Evolutionary conservation across 2,329 filamentous ascomycete species (phyloP), one percentile per base, ranked within the genome.

Genomic region (Ophiostoma piceae): DNA sequence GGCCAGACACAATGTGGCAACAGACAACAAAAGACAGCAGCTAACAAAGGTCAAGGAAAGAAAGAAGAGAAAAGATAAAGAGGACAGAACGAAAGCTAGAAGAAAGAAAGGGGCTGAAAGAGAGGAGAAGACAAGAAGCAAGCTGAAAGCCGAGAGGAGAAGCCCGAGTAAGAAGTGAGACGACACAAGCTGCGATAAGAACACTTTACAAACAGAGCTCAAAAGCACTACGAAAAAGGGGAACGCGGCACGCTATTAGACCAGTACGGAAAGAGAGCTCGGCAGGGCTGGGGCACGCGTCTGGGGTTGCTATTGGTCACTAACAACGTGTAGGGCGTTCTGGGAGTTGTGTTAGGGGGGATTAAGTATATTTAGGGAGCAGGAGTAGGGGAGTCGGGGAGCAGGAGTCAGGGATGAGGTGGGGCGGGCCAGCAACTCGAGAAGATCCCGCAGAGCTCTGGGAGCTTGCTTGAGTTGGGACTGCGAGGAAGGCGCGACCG

Each of bases 171-270:
- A 5, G 35, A 35, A 35, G 35, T 35, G 35, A 35, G 35, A 35
- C 35, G 35, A 64, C 60, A 7, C 66, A 65, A 65, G 57, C 57
- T 62, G 57, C 57, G 57, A 62, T 62, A 26, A 62, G 57, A 62
- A 62, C 57, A 62, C n/a, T 29, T 62, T 62, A 62, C 57, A 57
- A 57, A 57, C n/a, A 57, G 43, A 57, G 51, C 51, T 32, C 57
- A 62, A 62, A 32, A 60, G 54, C 41, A 60, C n/a, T n/a, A 32
- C 41, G 22, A 51, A 62, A 65, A 70, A 67, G 41, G 68, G 68
- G 65, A 57, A 60, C 65, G 39, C 54, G 65, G 65, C 65, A 70
- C 37, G 29, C 32, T 37, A 43, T 26, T 47, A 26, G n/a, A 9
- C 51, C n/a, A 22, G n/a, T 57, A 26, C 51, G n/a, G 12, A 26